Conservation (phyloP, 306 rosid genomes). For the Quercus rubra region DNA sequence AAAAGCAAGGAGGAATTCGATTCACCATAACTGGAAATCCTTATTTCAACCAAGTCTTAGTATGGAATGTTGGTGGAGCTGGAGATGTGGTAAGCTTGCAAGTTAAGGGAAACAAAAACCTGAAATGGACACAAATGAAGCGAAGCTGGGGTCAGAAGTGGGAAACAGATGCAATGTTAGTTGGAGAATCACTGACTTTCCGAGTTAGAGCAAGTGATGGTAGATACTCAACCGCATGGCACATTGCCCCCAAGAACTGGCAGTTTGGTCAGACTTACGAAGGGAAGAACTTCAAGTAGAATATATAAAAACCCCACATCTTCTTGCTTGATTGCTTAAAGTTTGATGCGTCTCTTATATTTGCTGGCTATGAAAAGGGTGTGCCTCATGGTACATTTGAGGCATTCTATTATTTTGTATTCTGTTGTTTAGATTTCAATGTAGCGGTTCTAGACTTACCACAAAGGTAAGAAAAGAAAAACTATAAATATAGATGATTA, state of each 20-base stretch:
- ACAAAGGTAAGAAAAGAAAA: too few relatives aligned
- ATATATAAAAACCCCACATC: not conserved
- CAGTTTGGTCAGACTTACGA: conserved; percentile 69
- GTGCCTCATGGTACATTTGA: not conserved
- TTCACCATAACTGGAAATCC: conserved; percentile 80
- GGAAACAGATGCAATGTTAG: conserved; percentile 50
- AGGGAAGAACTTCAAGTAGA: conserved; percentile 56
- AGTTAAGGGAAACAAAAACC: conserved; percentile 62
- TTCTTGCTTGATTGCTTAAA: not conserved
- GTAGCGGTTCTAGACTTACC: too few relatives aligned
- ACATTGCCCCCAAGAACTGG: conserved; percentile 54
- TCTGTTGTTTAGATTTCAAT: too few relatives aligned
- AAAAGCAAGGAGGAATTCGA: conserved; percentile 57
- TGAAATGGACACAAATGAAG: conserved; percentile 54
- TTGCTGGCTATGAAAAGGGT: not conserved
- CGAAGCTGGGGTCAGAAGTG: conserved; percentile 83
- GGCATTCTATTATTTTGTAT: too few relatives aligned
- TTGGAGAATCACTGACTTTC: conserved; percentile 62
- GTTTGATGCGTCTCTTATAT: not conserved
- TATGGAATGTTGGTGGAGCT: conserved; percentile 79
- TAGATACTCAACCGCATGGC: conserved; percentile 41
- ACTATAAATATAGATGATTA: too few relatives aligned
- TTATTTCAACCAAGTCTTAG: conserved; percentile 46
- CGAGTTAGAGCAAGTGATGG: conserved; percentile 59
- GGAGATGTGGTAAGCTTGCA: conserved; percentile 50